A percentile compares a stretch with the other conserved stretches of the same genome.
Conservation (phyloP, 805 yeast species). For the Peterozyma toletana region DNA sequence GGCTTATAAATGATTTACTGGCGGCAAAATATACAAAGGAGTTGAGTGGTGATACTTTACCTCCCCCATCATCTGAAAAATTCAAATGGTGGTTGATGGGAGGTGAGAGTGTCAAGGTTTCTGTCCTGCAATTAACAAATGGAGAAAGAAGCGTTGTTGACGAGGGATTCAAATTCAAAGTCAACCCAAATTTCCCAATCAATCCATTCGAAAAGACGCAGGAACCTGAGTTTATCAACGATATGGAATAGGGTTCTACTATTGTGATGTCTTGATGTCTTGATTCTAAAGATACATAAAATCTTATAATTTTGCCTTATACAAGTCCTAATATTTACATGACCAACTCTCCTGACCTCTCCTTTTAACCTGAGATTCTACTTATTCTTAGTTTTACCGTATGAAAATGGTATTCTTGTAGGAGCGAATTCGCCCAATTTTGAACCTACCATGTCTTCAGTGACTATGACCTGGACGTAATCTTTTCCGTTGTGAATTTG, state of each 20-base stretch:
- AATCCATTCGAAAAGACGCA: conserved; percentile 64
- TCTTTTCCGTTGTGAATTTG: conserved; percentile 96
- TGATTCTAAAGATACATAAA: no score
- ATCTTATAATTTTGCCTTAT: neutral
- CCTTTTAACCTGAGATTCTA: conserved; percentile 8
- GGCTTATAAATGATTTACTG: conserved; percentile 23
- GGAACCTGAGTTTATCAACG: conserved; percentile 44
- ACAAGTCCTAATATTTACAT: neutral
- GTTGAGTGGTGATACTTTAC: conserved; percentile 22
- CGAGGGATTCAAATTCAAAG: conserved; percentile 20
- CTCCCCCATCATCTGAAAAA: conserved; percentile 83
- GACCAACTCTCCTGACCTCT: neutral
- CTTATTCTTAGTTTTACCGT: conserved; percentile 70
- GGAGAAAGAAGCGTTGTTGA: conserved; percentile 16
- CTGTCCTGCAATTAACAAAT: conserved; percentile 35
- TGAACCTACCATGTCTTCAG: conserved; percentile 95
- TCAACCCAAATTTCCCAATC: conserved; percentile 62
- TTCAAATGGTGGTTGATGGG: conserved; percentile 91
- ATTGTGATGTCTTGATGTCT: no score
- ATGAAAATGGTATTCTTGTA: conserved; percentile 82
- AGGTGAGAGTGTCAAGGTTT: conserved; percentile 67
- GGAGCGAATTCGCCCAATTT: conserved; percentile 94
- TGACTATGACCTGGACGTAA: conserved; percentile 78
- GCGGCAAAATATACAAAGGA: conserved; percentile 20
- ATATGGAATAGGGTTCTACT: no score